Evolutionary conservation across 1,284 basidiomycete genomes (phyloP).

Genomic region (Somion occarium): DNA sequence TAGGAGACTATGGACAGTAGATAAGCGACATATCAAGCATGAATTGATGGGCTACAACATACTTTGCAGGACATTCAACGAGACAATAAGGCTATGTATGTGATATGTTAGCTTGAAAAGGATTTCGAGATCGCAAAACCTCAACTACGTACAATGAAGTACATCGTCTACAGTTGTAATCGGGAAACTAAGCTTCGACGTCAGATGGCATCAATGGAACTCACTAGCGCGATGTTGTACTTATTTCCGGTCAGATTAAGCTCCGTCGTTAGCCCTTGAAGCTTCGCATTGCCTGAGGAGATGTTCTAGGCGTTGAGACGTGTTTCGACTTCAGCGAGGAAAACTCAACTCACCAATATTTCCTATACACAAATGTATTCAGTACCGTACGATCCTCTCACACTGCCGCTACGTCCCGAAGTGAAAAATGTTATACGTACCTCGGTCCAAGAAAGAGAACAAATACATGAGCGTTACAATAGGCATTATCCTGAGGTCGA

Average conservation of each 20-base stretch:
- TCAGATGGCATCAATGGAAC: conserved; percentile 12
- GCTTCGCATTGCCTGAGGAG: conserved; percentile 59
- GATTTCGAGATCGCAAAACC: no score
- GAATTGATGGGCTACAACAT: conserved; percentile 11
- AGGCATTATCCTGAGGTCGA: conserved; percentile 60
- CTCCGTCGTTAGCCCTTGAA: conserved; percentile 53
- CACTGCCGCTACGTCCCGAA: neutral
- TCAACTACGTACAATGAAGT: conserved; percentile 55
- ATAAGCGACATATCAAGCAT: neutral
- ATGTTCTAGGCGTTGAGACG: no score
- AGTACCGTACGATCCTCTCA: no score
- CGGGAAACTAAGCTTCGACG: neutral
- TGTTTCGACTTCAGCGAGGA: neutral
- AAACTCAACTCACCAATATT: conserved; percentile 13
- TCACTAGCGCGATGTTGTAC: conserved; percentile 63
- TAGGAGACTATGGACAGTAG: conserved; percentile 20
- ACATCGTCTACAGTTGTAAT: conserved; percentile 52
- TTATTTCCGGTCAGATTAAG: conserved; percentile 51
- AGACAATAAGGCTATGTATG: conserved; percentile 51
- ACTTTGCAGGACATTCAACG: conserved; percentile 61
- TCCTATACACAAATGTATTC: conserved; percentile 3
- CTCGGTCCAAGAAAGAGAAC: conserved; percentile 61
- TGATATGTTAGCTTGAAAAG: no score
- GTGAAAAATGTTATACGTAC: conserved; percentile 23
- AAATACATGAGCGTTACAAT: conserved; percentile 63